Conservation (phyloP, 768 basidiomycete genomes). For the Naganishia kalamii region DNA sequence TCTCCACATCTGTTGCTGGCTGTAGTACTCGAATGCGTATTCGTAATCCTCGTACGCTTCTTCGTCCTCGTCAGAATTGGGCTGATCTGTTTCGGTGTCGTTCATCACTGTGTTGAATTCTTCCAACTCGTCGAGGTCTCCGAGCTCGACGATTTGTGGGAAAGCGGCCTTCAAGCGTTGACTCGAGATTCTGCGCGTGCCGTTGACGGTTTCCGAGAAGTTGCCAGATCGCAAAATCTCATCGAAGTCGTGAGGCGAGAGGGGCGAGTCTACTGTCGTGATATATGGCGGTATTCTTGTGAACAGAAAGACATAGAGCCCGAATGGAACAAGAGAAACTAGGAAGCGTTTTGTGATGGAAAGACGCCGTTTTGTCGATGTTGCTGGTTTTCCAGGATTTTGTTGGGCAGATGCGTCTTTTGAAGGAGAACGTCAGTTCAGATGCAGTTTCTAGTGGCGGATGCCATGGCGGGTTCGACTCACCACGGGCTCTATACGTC, state of each 20-base stretch:
- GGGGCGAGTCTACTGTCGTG: slow-evolving; percentile 28
- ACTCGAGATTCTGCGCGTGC: background rate
- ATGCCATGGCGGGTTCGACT: background rate
- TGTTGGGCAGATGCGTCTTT: background rate
- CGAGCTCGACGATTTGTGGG: slow-evolving; percentile 13
- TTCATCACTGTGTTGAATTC: slow-evolving; percentile 13
- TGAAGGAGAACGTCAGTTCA: background rate
- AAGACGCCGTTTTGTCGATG: slow-evolving; percentile 19
- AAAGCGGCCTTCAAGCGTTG: slow-evolving; percentile 4
- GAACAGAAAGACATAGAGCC: slow-evolving; percentile 43
- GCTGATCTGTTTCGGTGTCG: background rate
- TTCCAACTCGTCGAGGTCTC: slow-evolving; percentile 12
- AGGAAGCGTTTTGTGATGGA: slow-evolving; percentile 34
- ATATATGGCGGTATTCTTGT: slow-evolving; percentile 45
- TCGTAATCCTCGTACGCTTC: slow-evolving; percentile 13
- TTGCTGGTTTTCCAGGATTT: background rate
- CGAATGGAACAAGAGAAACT: slow-evolving; percentile 42
- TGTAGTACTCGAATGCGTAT: slow-evolving; percentile 25
- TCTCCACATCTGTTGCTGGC: slow-evolving; percentile 35
- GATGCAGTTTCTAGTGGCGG: background rate
- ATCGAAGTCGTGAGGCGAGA: slow-evolving; percentile 5
- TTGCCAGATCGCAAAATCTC: background rate
- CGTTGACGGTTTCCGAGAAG: slow-evolving; percentile 3
- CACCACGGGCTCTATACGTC: slow-evolving; percentile 42
- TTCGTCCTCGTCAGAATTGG: background rate